A percentile compares a stretch with the other conserved stretches of the same genome.
phyloP scores from a whole-genome alignment of 2,329 filamentous ascomycete species.

The Phyllosticta citriasiana region DNA sequence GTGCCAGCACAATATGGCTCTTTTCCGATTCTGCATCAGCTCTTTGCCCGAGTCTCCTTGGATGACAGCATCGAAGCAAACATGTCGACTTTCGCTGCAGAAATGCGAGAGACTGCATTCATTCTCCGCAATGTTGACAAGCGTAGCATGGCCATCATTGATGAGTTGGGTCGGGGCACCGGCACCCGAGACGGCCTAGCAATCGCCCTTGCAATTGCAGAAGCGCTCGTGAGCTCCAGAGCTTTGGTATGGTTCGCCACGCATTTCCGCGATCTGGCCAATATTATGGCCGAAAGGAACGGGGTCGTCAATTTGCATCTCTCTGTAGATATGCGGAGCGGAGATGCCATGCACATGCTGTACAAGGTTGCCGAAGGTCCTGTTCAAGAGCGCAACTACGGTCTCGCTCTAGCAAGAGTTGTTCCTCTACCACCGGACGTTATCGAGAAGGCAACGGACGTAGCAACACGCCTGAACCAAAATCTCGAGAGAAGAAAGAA shows the following conservation, averaged over 20 bases:
- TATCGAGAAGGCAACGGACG: conserved; percentile 55
- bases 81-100: conserved; percentile 82
- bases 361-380: conserved; percentile 72
- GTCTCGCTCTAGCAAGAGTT: conserved; percentile 67
- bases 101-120: conserved; percentile 94
- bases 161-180: conserved; percentile 86
- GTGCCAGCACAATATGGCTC: conserved; percentile 78
- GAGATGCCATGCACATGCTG: conserved; percentile 69
- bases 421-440: conserved; percentile 61
- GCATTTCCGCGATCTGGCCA: conserved; percentile 76
- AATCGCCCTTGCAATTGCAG: conserved; percentile 82
- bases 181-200: conserved; percentile 80
- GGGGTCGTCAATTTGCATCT: conserved; percentile 81
- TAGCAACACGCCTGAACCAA: conserved; percentile 53
- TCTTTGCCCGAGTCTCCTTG: conserved; percentile 80
- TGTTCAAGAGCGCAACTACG: conserved; percentile 66
- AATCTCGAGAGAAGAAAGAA: conserved; percentile 50
- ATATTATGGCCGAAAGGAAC: conserved; percentile 60
- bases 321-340: conserved; percentile 53
- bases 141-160: conserved; percentile 71
- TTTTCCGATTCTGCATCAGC: conserved; percentile 67
- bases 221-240: conserved; percentile 68
- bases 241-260: conserved; percentile 88
- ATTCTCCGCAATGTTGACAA: conserved; percentile 75
- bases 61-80: conserved; percentile 86